These are phyloP conservation scores for Phytophthora tentaculata DNA, from an alignment of 352 stramenopile species.

Conservation along the genomic window DNA sequence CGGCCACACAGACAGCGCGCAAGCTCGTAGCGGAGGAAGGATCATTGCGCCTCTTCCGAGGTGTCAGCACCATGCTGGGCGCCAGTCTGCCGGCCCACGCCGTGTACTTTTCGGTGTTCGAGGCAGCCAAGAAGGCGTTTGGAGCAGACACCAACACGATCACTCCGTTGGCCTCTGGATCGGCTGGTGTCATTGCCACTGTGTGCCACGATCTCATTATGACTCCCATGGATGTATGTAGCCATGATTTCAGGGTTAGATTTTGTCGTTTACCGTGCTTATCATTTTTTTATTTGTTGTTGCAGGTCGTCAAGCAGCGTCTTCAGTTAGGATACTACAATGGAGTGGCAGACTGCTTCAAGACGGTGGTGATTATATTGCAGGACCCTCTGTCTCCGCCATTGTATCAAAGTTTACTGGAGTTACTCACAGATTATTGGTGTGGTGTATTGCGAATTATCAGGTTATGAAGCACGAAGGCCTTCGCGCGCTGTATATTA, in stretches of 20 bases:
- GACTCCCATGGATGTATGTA: slow-evolving; percentile 96
- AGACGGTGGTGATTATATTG: slow-evolving; percentile 60
- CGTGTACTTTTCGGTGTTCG: slow-evolving; percentile 94
- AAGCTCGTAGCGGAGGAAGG: slow-evolving; percentile 75
- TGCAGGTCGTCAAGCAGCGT: slow-evolving; percentile 97
- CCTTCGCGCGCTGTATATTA: slow-evolving; percentile 90
- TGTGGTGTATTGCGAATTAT: slow-evolving; percentile 1
- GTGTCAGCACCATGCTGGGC: slow-evolving; percentile 97
- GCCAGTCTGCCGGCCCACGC: slow-evolving; percentile 97
- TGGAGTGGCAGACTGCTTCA: slow-evolving; percentile 91
- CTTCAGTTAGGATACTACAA: slow-evolving; percentile 99
- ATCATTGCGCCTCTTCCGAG: slow-evolving; percentile 93
- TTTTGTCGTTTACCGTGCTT: too few relatives aligned
- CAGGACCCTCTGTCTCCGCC: slow-evolving; percentile 18
- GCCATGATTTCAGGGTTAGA: too few relatives aligned
- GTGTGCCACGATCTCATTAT: slow-evolving; percentile 98
- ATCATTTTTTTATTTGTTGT: not conserved
- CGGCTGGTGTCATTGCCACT: slow-evolving; percentile 93
- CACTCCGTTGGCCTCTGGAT: slow-evolving; percentile 75
- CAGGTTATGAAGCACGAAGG: slow-evolving; percentile 83
- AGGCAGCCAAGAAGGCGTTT: slow-evolving; percentile 85
- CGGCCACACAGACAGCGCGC: slow-evolving; percentile 66
- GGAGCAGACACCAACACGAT: slow-evolving; percentile 73
- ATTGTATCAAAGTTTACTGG: slow-evolving; percentile 19
- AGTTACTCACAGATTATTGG: slow-evolving; percentile 11